phyloP scores from a whole-genome alignment of 306 rosid genomes.

The Cyclanthera cordifolia region DNA sequence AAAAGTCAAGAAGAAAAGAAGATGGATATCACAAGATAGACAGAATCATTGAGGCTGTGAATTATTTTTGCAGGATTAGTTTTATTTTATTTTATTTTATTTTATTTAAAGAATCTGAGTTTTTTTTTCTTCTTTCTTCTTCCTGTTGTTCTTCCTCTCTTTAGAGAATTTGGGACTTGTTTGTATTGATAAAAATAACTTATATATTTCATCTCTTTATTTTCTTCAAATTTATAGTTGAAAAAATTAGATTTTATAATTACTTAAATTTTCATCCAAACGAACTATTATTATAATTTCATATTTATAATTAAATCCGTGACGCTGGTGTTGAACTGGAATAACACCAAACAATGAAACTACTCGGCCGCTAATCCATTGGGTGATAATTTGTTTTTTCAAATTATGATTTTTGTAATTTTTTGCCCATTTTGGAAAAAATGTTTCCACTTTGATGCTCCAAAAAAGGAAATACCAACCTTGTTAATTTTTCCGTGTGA shows the following conservation, averaged over 20 bases:
- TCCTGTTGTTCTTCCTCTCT: not conserved
- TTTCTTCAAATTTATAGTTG: not conserved
- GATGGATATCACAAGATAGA: not conserved
- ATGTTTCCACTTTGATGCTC: not conserved
- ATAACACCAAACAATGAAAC: no score
- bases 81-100: not conserved
- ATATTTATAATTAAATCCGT: no score
- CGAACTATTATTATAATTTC: no score
- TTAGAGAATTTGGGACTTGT: slow-evolving; percentile 1
- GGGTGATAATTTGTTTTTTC: not conserved
- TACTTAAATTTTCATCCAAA: no score
- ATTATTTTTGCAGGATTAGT: slow-evolving; percentile 14
- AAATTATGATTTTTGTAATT: not conserved
- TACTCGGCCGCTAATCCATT: no score
- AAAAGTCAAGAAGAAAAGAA: not conserved
- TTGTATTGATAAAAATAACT: not conserved
- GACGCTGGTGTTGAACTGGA: no score
- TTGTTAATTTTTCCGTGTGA: slow-evolving; percentile 12
- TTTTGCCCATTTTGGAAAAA: not conserved
- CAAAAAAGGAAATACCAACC: not conserved
- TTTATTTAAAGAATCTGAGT: not conserved
- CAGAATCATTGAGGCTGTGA: slow-evolving; percentile 8
- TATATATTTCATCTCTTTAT: not conserved
- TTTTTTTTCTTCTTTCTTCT: not conserved
- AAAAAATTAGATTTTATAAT: no score